Conservation (phyloP, 345 rosid species). For the Syzygium jambos region DNA sequence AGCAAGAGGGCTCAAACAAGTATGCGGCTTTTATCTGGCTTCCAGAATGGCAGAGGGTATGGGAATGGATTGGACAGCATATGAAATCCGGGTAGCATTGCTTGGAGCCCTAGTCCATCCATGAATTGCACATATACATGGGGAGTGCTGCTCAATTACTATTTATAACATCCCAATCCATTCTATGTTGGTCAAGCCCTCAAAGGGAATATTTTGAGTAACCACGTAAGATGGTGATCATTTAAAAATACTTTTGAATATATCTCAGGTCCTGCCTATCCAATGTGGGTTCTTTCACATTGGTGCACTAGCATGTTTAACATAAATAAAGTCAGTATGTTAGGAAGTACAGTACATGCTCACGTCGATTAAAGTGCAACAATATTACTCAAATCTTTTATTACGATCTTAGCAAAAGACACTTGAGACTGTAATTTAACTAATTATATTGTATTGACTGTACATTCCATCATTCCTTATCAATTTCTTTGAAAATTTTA, state of each 20-base stretch:
- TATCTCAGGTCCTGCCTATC: not conserved
- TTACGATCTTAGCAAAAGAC: not conserved
- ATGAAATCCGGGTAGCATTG: no score
- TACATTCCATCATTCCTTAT: no score
- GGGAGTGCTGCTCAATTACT: not conserved
- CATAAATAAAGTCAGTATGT: not conserved
- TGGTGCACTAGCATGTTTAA: not conserved
- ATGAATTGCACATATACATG: not conserved
- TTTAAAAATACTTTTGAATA: not conserved
- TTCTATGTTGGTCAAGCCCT: not conserved
- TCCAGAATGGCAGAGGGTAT: no score
- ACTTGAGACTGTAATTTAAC: not conserved
- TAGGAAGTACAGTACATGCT: not conserved
- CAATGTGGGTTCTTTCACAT: not conserved
- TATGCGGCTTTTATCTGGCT: no score
- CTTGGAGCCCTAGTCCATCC: not conserved
- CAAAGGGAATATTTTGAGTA: not conserved
- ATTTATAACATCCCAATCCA: rapidly evolving
- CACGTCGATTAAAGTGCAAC: not conserved
- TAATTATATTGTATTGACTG: not conserved
- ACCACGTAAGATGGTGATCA: not conserved
- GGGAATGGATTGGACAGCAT: no score
- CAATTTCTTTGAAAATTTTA: no score
- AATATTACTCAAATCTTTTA: no score
- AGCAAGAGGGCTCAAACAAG: no score